These are phyloP conservation scores for Populus hybrid DNA, from an alignment of 441 rosid species.

Conservation along the genomic window DNA sequence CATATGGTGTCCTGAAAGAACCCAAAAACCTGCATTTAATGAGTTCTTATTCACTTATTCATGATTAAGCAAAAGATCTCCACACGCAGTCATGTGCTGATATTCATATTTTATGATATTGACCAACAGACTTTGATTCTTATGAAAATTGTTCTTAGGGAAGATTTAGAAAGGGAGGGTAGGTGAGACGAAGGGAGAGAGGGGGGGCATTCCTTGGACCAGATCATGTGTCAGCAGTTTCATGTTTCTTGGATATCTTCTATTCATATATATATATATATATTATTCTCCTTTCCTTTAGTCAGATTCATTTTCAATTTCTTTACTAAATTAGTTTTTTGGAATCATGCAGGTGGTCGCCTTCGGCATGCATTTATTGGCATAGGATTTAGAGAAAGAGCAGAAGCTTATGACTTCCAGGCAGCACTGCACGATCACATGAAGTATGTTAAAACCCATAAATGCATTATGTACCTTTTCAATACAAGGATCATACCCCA, in stretches of 20 bases:
- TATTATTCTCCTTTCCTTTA: background rate
- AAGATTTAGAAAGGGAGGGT: background rate
- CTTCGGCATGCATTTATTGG: constrained; percentile 94
- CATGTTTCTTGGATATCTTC: background rate
- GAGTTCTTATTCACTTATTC: background rate
- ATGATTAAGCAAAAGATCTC: background rate
- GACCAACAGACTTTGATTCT: background rate
- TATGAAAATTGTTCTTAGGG: background rate
- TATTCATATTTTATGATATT: background rate
- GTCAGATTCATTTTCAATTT: background rate
- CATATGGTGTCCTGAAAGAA: too few species aligned
- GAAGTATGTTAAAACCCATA: constrained; percentile 50
- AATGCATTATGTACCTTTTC: constrained; percentile 7
- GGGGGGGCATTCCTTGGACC: too few species aligned
- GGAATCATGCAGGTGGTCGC: constrained; percentile 69
- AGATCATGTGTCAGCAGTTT: background rate
- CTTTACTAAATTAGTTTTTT: background rate
- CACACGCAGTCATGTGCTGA: background rate
- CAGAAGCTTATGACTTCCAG: constrained; percentile 97
- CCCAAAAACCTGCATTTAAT: too few species aligned
- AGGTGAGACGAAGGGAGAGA: too few species aligned
- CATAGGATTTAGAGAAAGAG: constrained; percentile 93
- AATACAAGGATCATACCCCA: background rate
- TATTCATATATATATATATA: too few species aligned
- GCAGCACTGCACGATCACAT: constrained; percentile 95